A percentile compares a stretch with the other conserved stretches of the same genome.
These are phyloP conservation scores for Aspergillus coremiiformis DNA, from an alignment of 495 filamentous ascomycete species.

Conservation along the genomic window DNA sequence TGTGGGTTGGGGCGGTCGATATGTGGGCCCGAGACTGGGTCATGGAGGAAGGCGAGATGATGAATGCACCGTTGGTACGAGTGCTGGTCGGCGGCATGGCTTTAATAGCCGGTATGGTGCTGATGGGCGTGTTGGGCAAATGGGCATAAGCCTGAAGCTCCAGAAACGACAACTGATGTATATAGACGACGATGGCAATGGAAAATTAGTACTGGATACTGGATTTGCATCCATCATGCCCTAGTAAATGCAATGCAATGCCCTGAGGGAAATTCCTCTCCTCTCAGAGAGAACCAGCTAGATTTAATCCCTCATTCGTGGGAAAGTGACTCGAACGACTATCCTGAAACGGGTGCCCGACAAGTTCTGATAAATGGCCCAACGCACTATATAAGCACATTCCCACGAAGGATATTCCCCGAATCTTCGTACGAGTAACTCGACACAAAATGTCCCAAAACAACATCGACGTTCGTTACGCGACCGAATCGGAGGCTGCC, in stretches of 20 bases:
- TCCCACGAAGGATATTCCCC: background rate
- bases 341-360: too few species aligned
- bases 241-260: too few species aligned
- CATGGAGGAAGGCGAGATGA: constrained; percentile 35
- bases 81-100: constrained; percentile 29
- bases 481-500: constrained; percentile 8
- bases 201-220: background rate
- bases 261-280: too few species aligned
- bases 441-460: background rate
- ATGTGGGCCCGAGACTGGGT: constrained; percentile 42
- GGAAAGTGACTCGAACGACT: too few species aligned
- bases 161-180: background rate
- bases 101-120: constrained; percentile 27
- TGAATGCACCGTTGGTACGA: constrained; percentile 25
- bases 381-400: too few species aligned
- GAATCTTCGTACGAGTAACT: background rate
- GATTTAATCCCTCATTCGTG: too few species aligned
- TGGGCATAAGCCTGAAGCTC: constrained; percentile 31
- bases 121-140: constrained; percentile 41
- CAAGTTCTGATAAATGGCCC: too few species aligned
- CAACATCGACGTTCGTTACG: constrained; percentile 9
- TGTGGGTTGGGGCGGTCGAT: constrained; percentile 42
- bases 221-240: too few species aligned
- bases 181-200: background rate
- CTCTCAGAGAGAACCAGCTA: too few species aligned